Base-by-base conservation (phyloP, 2,329 filamentous ascomycete genomes). In the Ampelomyces quisqualis region DNA sequence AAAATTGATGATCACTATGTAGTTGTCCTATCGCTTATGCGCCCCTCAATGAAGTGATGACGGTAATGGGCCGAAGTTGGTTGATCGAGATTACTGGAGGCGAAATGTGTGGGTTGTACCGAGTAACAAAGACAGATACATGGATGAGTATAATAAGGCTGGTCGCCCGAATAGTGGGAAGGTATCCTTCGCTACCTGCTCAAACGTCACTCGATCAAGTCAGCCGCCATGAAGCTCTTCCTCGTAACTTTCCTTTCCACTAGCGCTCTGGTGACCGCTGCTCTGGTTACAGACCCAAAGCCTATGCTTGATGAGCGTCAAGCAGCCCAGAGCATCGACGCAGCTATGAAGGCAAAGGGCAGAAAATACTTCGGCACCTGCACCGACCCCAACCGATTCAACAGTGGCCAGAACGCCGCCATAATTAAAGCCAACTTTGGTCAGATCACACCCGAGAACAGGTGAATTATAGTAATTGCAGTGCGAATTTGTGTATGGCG, bases 391-490 rank as follows among this genome's bases (percentile, higher is more conserved):
- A 68, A 67, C 47, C 75, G 73, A 7, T 73, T 86, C 11, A 73
- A 64, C 38, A 60, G 70, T 10, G 74, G 72, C 41, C 72, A 73
- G 53, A 80, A 76, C 43, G 73, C 74, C 13, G 75, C 73, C 40
- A 76, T 84, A 56, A 80, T 86, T 65, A 76, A 77, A 55, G 71
- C 74, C 33, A 73, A 84, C 65, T 86, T 85, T 48, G 82, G 82
- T 31, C 77, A 81, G 60, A 70, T 86, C 26, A 85, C 82, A 0
- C 77, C 78, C 1, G 84, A 87, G 72, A 86, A 87, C 73, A 65
- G 59, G 65, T 66, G 42, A 24, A 40, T 8, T 6, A 10, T 20
- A 5, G 7, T 3, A 11, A 19, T 9, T 7, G 9, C 6, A 18
- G 2, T 15, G 8, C 7, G 7, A 8, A 9, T 9, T 5, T 11